Percentiles rank a stretch among this genome's conserved stretches.
These are phyloP conservation scores for Cicer pinnatifidum DNA, from an alignment of 306 rosid genomes.

Conservation along the genomic window DNA sequence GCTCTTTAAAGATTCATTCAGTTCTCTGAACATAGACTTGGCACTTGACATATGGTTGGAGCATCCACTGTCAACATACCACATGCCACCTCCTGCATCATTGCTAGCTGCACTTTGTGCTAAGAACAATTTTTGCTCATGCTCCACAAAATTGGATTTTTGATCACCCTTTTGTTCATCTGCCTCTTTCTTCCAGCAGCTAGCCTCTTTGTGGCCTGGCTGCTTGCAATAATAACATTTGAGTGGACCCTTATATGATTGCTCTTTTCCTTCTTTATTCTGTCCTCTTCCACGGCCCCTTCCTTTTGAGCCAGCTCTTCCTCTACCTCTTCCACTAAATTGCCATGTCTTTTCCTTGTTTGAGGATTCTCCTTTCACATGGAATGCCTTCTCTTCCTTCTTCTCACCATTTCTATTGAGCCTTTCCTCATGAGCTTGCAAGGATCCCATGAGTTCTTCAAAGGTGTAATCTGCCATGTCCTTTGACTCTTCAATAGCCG, in stretches of 20 bases:
- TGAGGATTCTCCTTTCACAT: background rate
- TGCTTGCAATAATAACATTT: background rate
- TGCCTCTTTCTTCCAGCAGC: background rate
- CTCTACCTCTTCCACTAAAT: too few species aligned
- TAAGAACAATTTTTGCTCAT: background rate
- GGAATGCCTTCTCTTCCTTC: background rate
- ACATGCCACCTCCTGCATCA: too few species aligned
- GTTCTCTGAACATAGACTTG: background rate
- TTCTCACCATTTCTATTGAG: background rate
- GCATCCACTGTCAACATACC: background rate
- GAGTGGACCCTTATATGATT: background rate
- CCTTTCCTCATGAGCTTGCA: background rate
- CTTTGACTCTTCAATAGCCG: background rate
- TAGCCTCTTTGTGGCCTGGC: background rate
- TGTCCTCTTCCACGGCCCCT: background rate
- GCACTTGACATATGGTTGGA: background rate
- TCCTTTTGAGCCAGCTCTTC: background rate
- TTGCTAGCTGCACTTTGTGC: background rate
- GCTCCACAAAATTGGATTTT: background rate
- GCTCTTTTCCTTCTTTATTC: background rate
- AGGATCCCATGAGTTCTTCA: background rate
- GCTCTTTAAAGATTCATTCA: background rate
- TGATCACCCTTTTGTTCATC: background rate
- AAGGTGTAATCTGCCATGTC: background rate
- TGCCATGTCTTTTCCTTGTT: too few species aligned